Conservation (phyloP, 345 rosid genomes). For the Ceriops tagal region DNA sequence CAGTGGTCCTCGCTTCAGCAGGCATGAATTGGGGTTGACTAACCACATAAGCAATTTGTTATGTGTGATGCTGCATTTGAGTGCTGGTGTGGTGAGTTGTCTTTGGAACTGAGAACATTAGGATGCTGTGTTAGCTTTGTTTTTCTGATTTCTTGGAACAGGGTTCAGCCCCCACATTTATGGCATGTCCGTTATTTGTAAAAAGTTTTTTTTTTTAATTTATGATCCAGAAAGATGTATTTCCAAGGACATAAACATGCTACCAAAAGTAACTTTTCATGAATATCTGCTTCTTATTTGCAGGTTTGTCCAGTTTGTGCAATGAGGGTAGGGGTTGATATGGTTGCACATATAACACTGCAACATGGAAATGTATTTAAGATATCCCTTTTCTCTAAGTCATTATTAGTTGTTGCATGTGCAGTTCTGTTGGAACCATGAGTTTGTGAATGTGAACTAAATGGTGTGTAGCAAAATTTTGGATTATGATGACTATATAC, state of each 20-base stretch:
- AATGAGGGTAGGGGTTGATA: conserved; percentile 80
- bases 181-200: background rate
- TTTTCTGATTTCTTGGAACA: background rate
- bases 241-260: background rate
- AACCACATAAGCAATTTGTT: background rate
- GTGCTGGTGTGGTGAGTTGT: background rate
- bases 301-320: conserved; percentile 96
- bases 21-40: background rate
- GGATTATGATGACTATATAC: too few relatives aligned
- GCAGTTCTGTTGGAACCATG: too few relatives aligned
- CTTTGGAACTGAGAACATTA: background rate
- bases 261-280: conserved; percentile 1
- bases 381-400: conserved; percentile 61
- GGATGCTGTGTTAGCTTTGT: background rate
- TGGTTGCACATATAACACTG: conserved; percentile 95
- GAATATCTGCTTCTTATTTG: conserved; percentile 18
- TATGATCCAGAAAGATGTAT: too few relatives aligned
- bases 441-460: background rate
- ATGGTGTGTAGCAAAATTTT: too few relatives aligned
- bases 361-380: conserved; percentile 87
- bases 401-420: background rate
- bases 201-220: too few relatives aligned
- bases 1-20: background rate
- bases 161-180: background rate
- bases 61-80: background rate